phyloP scores from a whole-genome alignment of 2,329 filamentous ascomycete genomes.

The Pestalotiopsis sp. region DNA sequence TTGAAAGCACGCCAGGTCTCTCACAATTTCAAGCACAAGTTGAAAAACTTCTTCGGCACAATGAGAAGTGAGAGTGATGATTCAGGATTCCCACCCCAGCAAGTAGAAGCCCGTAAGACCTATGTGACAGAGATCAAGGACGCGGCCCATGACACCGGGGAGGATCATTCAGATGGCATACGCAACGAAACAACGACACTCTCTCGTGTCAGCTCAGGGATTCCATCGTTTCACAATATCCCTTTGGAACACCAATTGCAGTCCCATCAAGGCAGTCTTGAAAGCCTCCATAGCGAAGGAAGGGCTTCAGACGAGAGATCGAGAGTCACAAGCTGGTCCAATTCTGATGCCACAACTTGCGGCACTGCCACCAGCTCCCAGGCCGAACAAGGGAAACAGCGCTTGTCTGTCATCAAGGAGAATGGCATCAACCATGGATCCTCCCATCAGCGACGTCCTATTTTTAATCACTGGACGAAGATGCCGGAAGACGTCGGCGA shows the following conservation, averaged over 20 bases:
- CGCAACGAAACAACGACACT: slow-evolving; percentile 35
- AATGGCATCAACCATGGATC: slow-evolving; percentile 47
- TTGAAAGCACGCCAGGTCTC: slow-evolving; percentile 65
- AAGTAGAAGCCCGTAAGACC: slow-evolving; percentile 48
- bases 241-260: slow-evolving; percentile 48
- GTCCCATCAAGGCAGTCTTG: slow-evolving; percentile 58
- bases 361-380: slow-evolving; percentile 42
- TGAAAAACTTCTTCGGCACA: slow-evolving; percentile 60
- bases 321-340: slow-evolving; percentile 74
- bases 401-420: slow-evolving; percentile 68
- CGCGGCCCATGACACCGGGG: slow-evolving; percentile 16
- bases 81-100: slow-evolving; percentile 49
- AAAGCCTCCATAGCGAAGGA: slow-evolving; percentile 46
- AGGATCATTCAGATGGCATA: slow-evolving; percentile 16
- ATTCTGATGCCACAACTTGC: slow-evolving; percentile 61
- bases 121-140: slow-evolving; percentile 25
- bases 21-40: slow-evolving; percentile 59
- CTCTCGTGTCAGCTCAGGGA: slow-evolving; percentile 48
- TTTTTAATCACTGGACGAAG: neutral
- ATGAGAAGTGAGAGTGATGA: slow-evolving; percentile 37
- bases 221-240: slow-evolving; percentile 53
- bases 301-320: slow-evolving; percentile 55
- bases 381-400: slow-evolving; percentile 54
- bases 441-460: slow-evolving; percentile 20
- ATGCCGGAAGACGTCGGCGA: too few relatives aligned